A percentile compares a stretch with the other conserved stretches of the same genome.
Evolutionary conservation across 1,139 yeast species (phyloP).

Genomic region (Protomyces inundatus): DNA sequence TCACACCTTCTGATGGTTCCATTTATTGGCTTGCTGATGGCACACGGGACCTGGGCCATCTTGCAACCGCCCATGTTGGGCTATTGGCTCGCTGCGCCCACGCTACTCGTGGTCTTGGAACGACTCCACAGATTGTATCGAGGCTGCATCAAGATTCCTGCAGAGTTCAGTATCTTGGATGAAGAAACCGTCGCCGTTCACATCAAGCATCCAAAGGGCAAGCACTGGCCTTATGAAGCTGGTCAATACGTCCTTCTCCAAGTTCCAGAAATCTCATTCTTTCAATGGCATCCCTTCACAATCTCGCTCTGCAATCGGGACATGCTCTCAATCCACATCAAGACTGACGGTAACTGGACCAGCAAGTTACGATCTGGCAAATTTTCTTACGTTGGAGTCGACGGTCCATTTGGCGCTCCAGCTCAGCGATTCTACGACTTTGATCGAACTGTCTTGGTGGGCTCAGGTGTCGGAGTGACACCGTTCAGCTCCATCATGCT

Average conservation of each 20-base stretch:
- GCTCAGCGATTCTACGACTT: slow-evolving; percentile 9
- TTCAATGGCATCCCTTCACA: slow-evolving; percentile 21
- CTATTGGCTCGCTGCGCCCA: slow-evolving; percentile 10
- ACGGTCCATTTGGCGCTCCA: slow-evolving; percentile 17
- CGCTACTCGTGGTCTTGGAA: background rate
- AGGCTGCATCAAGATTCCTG: background rate
- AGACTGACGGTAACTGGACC: slow-evolving; percentile 8
- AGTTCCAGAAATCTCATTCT: slow-evolving; percentile 2
- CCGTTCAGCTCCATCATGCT: background rate
- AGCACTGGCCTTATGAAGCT: background rate
- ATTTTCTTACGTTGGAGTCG: background rate
- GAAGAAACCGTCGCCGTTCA: background rate
- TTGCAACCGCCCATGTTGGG: slow-evolving; percentile 14
- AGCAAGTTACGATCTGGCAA: background rate
- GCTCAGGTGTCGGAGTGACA: slow-evolving; percentile 1
- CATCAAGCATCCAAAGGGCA: background rate
- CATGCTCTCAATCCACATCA: slow-evolving; percentile 1
- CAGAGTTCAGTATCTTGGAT: background rate
- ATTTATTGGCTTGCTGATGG: slow-evolving; percentile 10
- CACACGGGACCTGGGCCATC: slow-evolving; percentile 6
- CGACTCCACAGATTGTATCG: background rate
- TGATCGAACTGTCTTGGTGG: slow-evolving; percentile 8
- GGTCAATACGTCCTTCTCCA: slow-evolving; percentile 11
- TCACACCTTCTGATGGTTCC: slow-evolving; percentile 5
- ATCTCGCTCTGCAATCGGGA: background rate